Base-by-base conservation (phyloP, 306 rosid species). In the Inga laurina region DNA sequence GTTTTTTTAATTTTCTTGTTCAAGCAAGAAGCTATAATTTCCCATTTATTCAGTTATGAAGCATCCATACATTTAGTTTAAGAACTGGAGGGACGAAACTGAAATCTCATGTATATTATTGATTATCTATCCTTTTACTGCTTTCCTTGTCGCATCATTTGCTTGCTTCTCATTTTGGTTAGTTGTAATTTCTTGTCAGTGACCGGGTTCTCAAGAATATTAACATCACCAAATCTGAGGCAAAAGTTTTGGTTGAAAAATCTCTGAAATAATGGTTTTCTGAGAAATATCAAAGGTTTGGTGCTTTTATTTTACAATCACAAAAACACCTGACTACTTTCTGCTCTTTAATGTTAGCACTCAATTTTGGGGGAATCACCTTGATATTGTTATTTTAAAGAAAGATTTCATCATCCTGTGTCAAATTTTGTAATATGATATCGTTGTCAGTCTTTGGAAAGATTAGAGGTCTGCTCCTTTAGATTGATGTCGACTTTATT, bases 171-270 rank as follows among this genome's bases (percentile, higher is more conserved):
- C 67, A 49, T 84, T 77, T 52, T 84, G 82, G 84, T 81, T 81
- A 82, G 79, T 73, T 88, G 64, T 82, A 79, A 54, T 79, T 76
- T 78, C 68, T 76, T 77, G 79, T 72, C 74, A 82, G 79, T 84
- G 82, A 66, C 72, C 88, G 65, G 85, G 86, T 79, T 80, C 79
- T 81, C 32, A 4, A 54, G 76, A 80, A 35, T 72, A n/a, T 48
- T 54, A 44, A 67, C 76, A 73, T 77, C 54, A 49, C 65, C 86
- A 77, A 49, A 78, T 52, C 41, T 59, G 64, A 52, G 88, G 85
- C 66, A 67, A 65, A 56, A 72, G 41, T 68, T 74, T 35, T 75
- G 73, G 79, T 81, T 75, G 66, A 68, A 48, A 76, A 41, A 76
- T 61, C 65, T 80, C 48, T 67, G 80, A 84, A 62, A 76, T 79